A percentile compares a stretch with the other conserved stretches of the same genome.
Evolutionary conservation across 331 rosid species (phyloP).

Genomic region (Telfairia occidentalis): DNA sequence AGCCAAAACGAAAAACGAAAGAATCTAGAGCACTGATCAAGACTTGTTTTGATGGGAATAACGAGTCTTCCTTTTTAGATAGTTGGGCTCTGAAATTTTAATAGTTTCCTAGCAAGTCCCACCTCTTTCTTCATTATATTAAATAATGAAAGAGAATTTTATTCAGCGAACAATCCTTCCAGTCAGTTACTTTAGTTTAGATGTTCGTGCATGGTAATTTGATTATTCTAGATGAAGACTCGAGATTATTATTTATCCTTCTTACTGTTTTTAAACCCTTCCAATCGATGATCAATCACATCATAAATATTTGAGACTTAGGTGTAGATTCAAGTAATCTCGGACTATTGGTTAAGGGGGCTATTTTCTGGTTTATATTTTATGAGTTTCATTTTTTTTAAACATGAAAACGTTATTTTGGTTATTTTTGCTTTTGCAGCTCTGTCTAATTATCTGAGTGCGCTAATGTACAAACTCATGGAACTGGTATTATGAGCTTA

Average conservation of each 20-base stretch:
- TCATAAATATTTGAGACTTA: not conserved
- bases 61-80: not conserved
- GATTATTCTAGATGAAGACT: not conserved
- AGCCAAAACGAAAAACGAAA: no score
- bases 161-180: not conserved
- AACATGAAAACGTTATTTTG: not conserved
- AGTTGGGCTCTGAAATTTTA: not conserved
- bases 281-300: not conserved
- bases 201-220: not conserved
- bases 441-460: not conserved
- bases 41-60: not conserved
- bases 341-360: not conserved
- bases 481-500: not conserved
- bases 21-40: not conserved
- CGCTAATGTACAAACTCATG: not conserved
- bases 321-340: not conserved
- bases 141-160: not conserved
- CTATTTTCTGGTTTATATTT: not conserved
- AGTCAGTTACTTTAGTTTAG: not conserved
- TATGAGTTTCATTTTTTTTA: not conserved
- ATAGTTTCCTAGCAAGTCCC: not conserved
- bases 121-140: not conserved
- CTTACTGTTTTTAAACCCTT: not conserved
- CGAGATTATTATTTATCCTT: not conserved
- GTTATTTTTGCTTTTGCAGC: not conserved